phyloP scores from a whole-genome alignment of 2,329 filamentous ascomycete species.

The Whalleya microplaca region DNA sequence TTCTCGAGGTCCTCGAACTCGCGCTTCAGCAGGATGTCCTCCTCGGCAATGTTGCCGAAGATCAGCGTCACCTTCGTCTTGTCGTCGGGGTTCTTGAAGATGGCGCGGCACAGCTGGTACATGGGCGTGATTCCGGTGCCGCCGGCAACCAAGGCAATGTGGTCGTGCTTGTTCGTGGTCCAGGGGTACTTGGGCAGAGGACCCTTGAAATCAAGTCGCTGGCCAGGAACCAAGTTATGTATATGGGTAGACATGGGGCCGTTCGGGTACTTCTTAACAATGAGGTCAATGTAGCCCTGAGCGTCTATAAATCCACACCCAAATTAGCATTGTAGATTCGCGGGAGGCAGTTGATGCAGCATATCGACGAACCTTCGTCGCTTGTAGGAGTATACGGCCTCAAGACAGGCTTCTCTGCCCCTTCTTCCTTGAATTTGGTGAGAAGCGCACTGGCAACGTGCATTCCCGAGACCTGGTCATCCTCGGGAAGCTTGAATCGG shows the following conservation, averaged over 20 bases:
- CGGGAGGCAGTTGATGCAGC: background rate
- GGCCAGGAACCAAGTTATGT: conserved; percentile 79
- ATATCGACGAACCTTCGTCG: conserved; percentile 68
- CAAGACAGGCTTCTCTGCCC: conserved; percentile 82
- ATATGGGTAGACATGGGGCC: conserved; percentile 92
- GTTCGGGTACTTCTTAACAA: conserved; percentile 89
- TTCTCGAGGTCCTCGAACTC: conserved; percentile 90
- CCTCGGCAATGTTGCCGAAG: conserved; percentile 86
- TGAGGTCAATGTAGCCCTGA: conserved; percentile 80
- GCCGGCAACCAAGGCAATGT: conserved; percentile 86
- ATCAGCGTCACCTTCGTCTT: conserved; percentile 97
- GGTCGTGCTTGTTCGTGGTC: conserved; percentile 88
- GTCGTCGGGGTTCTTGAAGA: conserved; percentile 95
- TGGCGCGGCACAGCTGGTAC: conserved; percentile 89
- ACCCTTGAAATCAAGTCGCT: conserved; percentile 89
- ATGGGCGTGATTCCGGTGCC: conserved; percentile 97
- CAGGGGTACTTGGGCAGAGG: conserved; percentile 93
- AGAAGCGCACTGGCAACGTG: conserved; percentile 83
- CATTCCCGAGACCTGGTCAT: conserved; percentile 83
- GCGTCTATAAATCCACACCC: conserved; percentile 54
- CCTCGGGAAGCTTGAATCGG: conserved; percentile 83
- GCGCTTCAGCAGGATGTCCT: conserved; percentile 88
- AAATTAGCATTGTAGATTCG: conserved; percentile 5
- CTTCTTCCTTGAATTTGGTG: conserved; percentile 87
- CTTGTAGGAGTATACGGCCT: conserved; percentile 92